These are phyloP conservation scores for Debaryomyces sp. DNA, from an alignment of 1,139 yeast species.

Conservation along the genomic window DNA sequence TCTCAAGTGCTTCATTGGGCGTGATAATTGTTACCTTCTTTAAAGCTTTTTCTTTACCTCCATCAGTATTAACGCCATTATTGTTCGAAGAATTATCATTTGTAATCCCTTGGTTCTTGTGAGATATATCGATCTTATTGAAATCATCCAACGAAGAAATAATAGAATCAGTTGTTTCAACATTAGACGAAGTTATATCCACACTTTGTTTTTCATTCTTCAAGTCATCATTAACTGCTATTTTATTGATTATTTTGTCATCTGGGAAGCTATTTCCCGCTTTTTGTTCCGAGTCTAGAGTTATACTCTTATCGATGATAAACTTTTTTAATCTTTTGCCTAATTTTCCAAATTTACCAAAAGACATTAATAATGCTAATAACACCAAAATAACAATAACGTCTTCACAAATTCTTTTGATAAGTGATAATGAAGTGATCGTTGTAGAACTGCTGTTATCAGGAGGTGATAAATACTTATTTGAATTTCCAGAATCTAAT, in stretches of 20 bases:
- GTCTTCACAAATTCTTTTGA: slow-evolving; percentile 51
- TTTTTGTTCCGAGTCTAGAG: not conserved
- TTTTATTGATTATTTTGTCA: not conserved
- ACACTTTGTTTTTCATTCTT: not conserved
- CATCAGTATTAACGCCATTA: not conserved
- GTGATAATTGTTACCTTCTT: slow-evolving; percentile 36
- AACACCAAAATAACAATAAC: slow-evolving; percentile 42
- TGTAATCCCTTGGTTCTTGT: not conserved
- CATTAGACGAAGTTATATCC: slow-evolving; percentile 1
- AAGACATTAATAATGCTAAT: slow-evolving; percentile 31
- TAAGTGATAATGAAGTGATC: slow-evolving; percentile 14
- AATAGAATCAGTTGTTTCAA: not conserved
- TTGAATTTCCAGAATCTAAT: slow-evolving; percentile 13
- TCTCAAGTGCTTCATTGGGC: slow-evolving; percentile 23
- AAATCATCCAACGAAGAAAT: not conserved
- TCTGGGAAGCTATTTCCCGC: not conserved
- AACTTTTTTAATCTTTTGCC: slow-evolving; percentile 20
- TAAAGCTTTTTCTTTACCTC: slow-evolving; percentile 1
- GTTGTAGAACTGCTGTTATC: slow-evolving; percentile 6
- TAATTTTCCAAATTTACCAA: slow-evolving; percentile 34
- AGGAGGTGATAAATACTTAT: slow-evolving; percentile 9
- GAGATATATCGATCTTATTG: not conserved
- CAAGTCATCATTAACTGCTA: not conserved
- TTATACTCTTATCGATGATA: slow-evolving; percentile 18
- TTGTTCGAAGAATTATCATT: not conserved